Base-by-base conservation (phyloP, 2,329 filamentous ascomycete genomes). In the Nannizziopsis barbatae region DNA sequence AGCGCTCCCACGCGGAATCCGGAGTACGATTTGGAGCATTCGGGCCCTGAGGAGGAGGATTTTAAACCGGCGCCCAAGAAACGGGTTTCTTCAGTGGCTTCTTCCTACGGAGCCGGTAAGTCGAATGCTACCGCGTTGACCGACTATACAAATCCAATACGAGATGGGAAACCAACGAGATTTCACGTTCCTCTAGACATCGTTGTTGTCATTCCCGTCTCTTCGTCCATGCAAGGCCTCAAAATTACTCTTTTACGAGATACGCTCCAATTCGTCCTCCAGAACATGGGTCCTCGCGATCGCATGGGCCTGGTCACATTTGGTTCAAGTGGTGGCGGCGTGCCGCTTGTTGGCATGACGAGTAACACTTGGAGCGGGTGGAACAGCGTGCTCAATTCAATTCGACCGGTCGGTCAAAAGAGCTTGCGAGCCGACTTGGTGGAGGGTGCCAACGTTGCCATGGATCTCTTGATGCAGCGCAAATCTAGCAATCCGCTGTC, bases 171-270 rank as follows among this genome's bases (percentile, higher is more conserved):
- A 60, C 49, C 69, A 67, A 52, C 68, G 53, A 77, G 82, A 5
- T 65, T 90, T 42, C 92, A 98, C 62, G 86, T 96, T 12, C 90
- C 92, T 1, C 79, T 96, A 47, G 92, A 98, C 61, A 81, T 98
- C 27, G 90, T 98, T 0, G 87, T 96, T 0, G 92, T 98, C 17
- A 89, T 98, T 31, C 92, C 92, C 0, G 88, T 98, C 5, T 96
- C 92, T 0, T 94, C 90, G 1, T 96, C 92, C 0, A 98, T 96
- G 90, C 92, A 96, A 66, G 92, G 92, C n/a, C 79, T 98, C 52
- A 98, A 98, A 71, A 95, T 96, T 62, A 94, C 90, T 53, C 75
- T 98, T 1, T 79, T 98, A 11, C 82, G 88, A 37, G 92, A 98
- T 65, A 84, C 90, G 0, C 75, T 98, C 32, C 86, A 85, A 51